Conservation (phyloP, 2,329 filamentous ascomycete species). For the Akanthomyces uredinophilus region DNA sequence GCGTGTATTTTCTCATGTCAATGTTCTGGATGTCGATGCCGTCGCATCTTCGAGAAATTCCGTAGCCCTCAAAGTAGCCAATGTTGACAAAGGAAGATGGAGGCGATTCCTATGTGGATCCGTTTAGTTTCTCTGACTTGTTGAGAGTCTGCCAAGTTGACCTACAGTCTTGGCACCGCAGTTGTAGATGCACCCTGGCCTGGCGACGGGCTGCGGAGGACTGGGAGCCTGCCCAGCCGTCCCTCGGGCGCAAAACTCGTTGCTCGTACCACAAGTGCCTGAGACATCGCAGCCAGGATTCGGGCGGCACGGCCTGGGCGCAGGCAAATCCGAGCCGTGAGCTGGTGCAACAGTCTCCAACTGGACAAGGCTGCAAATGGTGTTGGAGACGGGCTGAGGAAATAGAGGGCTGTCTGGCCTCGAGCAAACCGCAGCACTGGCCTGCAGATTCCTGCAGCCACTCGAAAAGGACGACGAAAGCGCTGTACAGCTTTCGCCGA, state of each 20-base stretch:
- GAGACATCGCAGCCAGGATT: slow-evolving; percentile 31
- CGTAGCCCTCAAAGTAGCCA: slow-evolving; percentile 21
- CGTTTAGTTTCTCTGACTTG: not conserved
- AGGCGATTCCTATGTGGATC: not conserved
- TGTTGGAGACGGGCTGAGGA: slow-evolving; percentile 26
- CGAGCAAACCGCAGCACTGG: slow-evolving; percentile 28
- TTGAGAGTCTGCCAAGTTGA: not conserved
- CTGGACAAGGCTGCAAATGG: slow-evolving; percentile 31
- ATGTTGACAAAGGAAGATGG: slow-evolving; percentile 12
- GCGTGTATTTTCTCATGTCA: slow-evolving; percentile 15
- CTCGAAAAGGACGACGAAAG: slow-evolving; percentile 16
- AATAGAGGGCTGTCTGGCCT: slow-evolving; percentile 30
- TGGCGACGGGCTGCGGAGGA: not conserved
- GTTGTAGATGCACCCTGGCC: slow-evolving; percentile 11
- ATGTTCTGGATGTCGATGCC: slow-evolving; percentile 22
- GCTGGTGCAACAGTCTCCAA: slow-evolving; percentile 24
- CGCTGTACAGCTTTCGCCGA: not conserved
- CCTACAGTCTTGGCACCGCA: slow-evolving; percentile 11
- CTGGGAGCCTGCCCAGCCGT: not conserved
- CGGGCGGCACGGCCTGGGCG: slow-evolving; percentile 26
- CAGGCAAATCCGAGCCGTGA: slow-evolving; percentile 18
- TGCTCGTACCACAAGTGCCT: slow-evolving; percentile 38
- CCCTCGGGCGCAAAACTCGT: slow-evolving; percentile 31
- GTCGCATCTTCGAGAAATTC: slow-evolving; percentile 16
- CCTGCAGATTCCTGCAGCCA: slow-evolving; percentile 23